phyloP scores from a whole-genome alignment of 1,139 yeast species.

The Candida anutae region DNA sequence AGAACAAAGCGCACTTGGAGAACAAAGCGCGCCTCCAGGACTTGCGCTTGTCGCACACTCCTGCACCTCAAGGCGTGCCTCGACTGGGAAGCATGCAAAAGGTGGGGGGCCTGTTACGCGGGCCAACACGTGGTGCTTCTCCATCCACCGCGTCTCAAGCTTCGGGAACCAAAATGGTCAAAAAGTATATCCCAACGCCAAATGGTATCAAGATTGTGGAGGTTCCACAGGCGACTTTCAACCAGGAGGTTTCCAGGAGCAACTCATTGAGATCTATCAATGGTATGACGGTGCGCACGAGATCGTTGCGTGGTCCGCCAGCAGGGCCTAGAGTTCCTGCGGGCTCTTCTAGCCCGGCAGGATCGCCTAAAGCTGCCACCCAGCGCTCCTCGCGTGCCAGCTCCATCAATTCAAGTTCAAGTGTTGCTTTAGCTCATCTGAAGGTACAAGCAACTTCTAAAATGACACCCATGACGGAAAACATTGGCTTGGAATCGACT shows the following conservation, averaged over 20 bases:
- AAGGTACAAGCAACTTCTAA: background rate
- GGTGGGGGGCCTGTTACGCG: too few species aligned
- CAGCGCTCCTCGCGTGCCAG: background rate
- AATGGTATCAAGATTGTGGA: slow-evolving; percentile 42
- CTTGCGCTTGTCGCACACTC: slow-evolving; percentile 8
- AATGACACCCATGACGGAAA: slow-evolving; percentile 6
- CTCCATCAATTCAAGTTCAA: background rate
- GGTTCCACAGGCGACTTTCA: slow-evolving; percentile 33
- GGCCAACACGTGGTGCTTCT: background rate
- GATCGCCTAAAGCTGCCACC: slow-evolving; percentile 5
- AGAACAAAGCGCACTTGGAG: slow-evolving; percentile 5
- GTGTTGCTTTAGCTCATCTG: background rate
- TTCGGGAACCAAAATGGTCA: slow-evolving; percentile 28
- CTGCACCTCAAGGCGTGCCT: slow-evolving; percentile 1
- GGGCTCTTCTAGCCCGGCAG: slow-evolving; percentile 2
- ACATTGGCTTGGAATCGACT: slow-evolving; percentile 9
- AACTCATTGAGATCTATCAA: slow-evolving; percentile 31
- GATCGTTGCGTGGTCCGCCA: slow-evolving; percentile 6
- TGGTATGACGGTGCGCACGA: slow-evolving; percentile 11
- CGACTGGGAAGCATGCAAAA: background rate
- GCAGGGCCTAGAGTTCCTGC: too few species aligned
- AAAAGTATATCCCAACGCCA: slow-evolving; percentile 41
- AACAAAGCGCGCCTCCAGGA: slow-evolving; percentile 10
- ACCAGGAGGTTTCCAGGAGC: slow-evolving; percentile 32
- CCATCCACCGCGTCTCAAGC: background rate